Evolutionary conservation across 345 rosid genomes (phyloP).

Genomic region (Brassica cretica): DNA sequence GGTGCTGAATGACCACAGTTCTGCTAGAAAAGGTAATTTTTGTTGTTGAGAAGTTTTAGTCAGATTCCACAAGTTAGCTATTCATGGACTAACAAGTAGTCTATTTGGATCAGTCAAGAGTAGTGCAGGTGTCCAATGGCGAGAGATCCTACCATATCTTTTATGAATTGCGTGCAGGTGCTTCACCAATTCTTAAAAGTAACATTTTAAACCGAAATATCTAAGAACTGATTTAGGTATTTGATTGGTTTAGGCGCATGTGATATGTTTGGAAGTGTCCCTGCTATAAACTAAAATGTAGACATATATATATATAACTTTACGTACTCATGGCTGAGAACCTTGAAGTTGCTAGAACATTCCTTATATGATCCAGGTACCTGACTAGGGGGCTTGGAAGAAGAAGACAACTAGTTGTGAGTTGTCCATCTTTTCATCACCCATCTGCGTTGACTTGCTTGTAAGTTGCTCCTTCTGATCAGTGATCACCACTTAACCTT

Average conservation of each 20-base stretch:
- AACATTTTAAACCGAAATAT: conserved; percentile 6
- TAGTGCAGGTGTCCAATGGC: conserved; percentile 71
- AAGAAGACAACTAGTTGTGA: no score
- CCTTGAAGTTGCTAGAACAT: background rate
- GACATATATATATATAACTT: background rate
- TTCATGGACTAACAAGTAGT: conserved; percentile 33
- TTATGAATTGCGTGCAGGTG: conserved; percentile 90
- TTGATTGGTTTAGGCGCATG: no score
- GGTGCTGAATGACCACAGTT: conserved; percentile 46
- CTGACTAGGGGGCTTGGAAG: no score
- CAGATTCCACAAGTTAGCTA: conserved; percentile 18
- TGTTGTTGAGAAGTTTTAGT: conserved; percentile 19
- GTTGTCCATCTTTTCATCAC: no score
- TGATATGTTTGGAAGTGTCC: background rate
- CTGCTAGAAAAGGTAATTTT: conserved; percentile 81
- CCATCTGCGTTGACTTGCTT: no score
- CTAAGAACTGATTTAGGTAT: no score
- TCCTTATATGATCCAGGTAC: no score
- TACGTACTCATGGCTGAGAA: background rate
- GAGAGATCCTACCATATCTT: conserved; percentile 90
- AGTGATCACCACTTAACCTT: no score
- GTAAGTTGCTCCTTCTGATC: no score
- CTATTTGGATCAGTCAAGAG: conserved; percentile 73
- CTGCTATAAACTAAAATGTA: background rate
- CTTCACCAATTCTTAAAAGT: conserved; percentile 81